These are phyloP conservation scores for Apiospora phragmitis DNA, from an alignment of 2,329 filamentous ascomycete genomes.

Conservation along the genomic window DNA sequence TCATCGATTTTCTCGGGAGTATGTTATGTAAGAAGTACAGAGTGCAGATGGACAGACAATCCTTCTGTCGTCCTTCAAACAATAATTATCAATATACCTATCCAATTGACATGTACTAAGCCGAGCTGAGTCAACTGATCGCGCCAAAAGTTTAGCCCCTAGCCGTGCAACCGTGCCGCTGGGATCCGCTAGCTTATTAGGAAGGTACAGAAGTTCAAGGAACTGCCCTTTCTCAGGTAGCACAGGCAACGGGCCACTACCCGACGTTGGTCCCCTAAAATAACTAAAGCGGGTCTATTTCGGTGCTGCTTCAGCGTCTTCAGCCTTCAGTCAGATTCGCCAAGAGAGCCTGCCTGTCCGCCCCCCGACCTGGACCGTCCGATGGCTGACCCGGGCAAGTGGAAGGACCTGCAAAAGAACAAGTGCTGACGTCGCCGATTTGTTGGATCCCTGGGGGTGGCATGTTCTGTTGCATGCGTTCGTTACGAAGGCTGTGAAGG, in stretches of 20 bases:
- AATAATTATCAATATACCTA: too few species aligned
- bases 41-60: too few species aligned
- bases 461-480: background rate
- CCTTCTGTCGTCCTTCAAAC: too few species aligned
- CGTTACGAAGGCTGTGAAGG: background rate
- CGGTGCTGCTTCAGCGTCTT: background rate
- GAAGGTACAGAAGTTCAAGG: background rate
- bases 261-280: background rate
- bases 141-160: background rate
- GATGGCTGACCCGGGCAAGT: background rate
- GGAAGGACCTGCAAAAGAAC: background rate
- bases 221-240: background rate
- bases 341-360: background rate
- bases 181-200: background rate
- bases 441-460: background rate
- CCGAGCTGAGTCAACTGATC: constrained; percentile 8
- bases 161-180: background rate
- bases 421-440: constrained; percentile 1
- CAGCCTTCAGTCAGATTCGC: background rate
- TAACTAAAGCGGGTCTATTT: background rate
- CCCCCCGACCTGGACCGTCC: background rate
- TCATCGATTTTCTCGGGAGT: too few species aligned
- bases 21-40: too few species aligned
- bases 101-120: too few species aligned
- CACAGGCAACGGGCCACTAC: background rate